Base-by-base conservation (phyloP, 192 early-diverging fungal genomes). In the Oehlia diaphana region DNA sequence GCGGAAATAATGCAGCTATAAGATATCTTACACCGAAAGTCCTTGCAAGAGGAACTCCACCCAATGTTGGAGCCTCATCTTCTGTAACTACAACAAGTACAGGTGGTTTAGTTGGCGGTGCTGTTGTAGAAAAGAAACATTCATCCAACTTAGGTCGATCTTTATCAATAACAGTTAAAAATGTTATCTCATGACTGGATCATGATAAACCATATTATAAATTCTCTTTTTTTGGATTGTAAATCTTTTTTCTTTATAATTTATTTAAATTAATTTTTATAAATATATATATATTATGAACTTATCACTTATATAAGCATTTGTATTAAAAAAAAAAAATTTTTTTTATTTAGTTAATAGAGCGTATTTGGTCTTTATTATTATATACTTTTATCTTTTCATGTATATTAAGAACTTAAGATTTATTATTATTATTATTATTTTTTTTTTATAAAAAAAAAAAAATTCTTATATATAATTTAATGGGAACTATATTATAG, bases 171-270 rank as follows among this genome's bases (percentile, higher is more conserved):
- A 61, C 77, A 61, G 67, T 70, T 19, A 64, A 28, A 39, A 78
- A 78, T 62, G 77, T 58, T 47, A 9, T 78, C 19, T 77, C 76
- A 77, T 77, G 76, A 77, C 76, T 9, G 76, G 76, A 14, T 67
- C 62, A 77, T 77, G 35, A 70, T 70, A 19, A 58, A 4, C 19
- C 50, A 70, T 12, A 19, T 28, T 33, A 33, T 65, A 65, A 16
- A 16, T 28, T 65, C 9, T 64, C n/a, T 23, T 26, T 5, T 64
- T 64, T 64, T 62, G 19, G 63, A 65, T 31, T 65, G n/a, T 28
- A 28, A 31, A 65, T 65, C 28, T 63, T 63, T 28, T 28, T 65
- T 65, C 7, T 8, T 9, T 65, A 28, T 65, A 12, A 28, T 44
- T 65, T 65, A n/a, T 65, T 65, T 65, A 65, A 53, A 53, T 53